Evolutionary conservation across 441 rosid genomes (phyloP).

Genomic region (Lepidium campestre): DNA sequence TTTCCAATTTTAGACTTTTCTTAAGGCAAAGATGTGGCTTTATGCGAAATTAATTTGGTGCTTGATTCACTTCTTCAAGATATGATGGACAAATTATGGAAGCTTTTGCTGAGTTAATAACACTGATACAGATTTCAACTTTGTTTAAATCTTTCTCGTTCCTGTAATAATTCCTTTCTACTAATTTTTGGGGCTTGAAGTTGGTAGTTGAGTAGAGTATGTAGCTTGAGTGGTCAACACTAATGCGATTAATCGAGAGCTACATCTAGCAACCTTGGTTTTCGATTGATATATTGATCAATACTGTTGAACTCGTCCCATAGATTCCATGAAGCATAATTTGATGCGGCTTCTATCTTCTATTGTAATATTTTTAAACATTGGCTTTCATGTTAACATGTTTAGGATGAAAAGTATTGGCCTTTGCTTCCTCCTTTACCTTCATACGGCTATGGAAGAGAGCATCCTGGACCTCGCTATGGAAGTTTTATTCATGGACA

Average conservation of each 20-base stretch:
- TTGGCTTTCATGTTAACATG: background rate
- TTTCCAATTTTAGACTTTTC: background rate
- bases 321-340: background rate
- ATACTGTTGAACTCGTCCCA: background rate
- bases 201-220: background rate
- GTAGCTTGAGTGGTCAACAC: background rate
- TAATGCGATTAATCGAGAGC: background rate
- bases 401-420: constrained; percentile 77
- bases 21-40: background rate
- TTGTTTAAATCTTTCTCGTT: background rate
- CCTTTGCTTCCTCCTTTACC: constrained; percentile 89
- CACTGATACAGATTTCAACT: background rate
- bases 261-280: background rate
- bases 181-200: background rate
- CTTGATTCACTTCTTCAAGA: too few species aligned
- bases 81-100: background rate
- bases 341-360: background rate
- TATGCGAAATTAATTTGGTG: background rate
- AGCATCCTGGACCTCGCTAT: constrained; percentile 84
- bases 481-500: constrained; percentile 96
- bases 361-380: background rate
- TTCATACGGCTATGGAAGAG: constrained; percentile 90
- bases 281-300: background rate
- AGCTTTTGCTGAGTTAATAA: background rate
- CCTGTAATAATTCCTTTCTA: background rate